Evolutionary conservation across 192 early-diverging fungal species (phyloP).

Genomic region (Podila clonocystis): DNA sequence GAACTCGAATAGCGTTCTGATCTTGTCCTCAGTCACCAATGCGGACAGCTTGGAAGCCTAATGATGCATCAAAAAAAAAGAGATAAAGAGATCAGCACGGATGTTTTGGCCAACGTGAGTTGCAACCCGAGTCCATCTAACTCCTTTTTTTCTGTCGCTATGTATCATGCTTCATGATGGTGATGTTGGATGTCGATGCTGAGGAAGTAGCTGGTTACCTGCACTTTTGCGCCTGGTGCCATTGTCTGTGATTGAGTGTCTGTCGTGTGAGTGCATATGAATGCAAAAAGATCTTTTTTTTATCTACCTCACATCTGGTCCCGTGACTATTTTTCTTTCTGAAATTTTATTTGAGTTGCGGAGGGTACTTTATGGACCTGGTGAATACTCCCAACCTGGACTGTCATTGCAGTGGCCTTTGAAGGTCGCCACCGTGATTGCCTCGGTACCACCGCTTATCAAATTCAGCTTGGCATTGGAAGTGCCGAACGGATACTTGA

Average conservation of each 20-base stretch:
- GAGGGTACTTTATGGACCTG: neutral
- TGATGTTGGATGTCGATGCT: neutral
- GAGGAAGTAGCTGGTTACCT: conserved; percentile 10
- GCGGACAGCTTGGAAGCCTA: conserved; percentile 50
- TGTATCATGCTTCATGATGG: neutral
- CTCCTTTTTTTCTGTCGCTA: neutral
- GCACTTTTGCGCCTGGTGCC: conserved; percentile 51
- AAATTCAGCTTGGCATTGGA: neutral
- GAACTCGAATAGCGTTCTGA: conserved; percentile 36
- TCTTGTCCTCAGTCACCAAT: conserved; percentile 36
- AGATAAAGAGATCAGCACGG: neutral
- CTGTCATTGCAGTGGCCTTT: neutral
- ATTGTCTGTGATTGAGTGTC: conserved; percentile 5
- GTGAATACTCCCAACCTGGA: neutral
- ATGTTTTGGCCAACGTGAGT: neutral
- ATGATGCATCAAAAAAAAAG: neutral
- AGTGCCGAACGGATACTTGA: neutral
- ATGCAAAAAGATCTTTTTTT: neutral
- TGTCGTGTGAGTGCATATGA: neutral
- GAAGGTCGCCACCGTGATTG: neutral
- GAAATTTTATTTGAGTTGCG: neutral
- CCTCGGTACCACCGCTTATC: neutral
- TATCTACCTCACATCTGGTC: neutral
- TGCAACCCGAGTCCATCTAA: neutral
- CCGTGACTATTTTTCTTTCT: neutral